Base-by-base conservation (phyloP, 2,329 filamentous ascomycete species). In the Rhytidhysteron rufulum region DNA sequence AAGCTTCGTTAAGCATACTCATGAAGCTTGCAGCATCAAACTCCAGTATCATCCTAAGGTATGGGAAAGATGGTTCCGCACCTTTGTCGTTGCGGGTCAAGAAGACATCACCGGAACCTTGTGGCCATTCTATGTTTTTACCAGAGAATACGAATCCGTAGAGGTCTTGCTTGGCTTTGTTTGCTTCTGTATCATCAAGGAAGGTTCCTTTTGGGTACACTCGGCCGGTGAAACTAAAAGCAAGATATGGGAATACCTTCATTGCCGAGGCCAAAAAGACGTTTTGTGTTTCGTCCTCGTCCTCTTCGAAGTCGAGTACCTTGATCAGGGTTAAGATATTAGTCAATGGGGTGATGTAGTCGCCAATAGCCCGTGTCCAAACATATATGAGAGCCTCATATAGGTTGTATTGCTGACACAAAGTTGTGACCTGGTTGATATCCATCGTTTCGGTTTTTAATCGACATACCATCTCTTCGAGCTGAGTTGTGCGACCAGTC, bases 351-450 rank as follows among this genome's bases (percentile, higher is more conserved):
- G 90, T 94, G 46, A 96, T 83, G 55, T 94, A 96, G 64, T 98
- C 94, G 46, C 75, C 73, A 20, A 98, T 72, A 3, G 88, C 89
- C 63, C 88, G 85, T 45, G 95, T 97, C 93, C 93, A 98, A 40
- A 98, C 86, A 61, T 97, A 96, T 31, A 94, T 89, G 41, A 96
- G 78, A 2, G 93, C 94, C 65, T 98, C 94, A 58, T 96, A 98
- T 4, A 98, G 77, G 49, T 85, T 81, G 62, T 97, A 83, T 59
- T 91, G 85, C 63, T 93, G 95, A 74, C 93, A 98, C 18, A 98
- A 73, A 10, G 79, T 78, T 0, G 91, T 96, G 42, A 95, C 82
- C 64, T 97, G 88, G 60, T 98, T 91, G 51, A 98, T 82, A 60
- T 98, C 94, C 59, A 98, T 82, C 0, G 89, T 95, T 11, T 80